Evolutionary conservation across 768 basidiomycete genomes (phyloP).

Genomic region (Kwoniella dendrophila): DNA sequence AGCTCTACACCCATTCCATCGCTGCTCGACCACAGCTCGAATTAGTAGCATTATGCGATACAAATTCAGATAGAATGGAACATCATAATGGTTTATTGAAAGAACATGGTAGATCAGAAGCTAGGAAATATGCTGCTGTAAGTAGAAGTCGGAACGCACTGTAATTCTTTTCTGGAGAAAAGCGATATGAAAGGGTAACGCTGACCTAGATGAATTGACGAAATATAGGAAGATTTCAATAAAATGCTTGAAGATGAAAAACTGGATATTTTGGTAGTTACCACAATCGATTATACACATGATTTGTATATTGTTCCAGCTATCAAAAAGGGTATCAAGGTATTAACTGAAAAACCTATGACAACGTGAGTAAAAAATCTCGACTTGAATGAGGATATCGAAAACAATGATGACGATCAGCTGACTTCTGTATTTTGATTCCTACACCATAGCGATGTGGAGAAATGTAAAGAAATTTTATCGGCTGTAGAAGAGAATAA

Average conservation of each 20-base stretch:
- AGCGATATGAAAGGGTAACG: slow-evolving; percentile 55
- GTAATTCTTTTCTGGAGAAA: no score
- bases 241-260: slow-evolving; percentile 61
- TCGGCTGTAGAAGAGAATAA: slow-evolving; percentile 60
- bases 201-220: slow-evolving; percentile 22
- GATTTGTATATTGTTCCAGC: slow-evolving; percentile 61
- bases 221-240: slow-evolving; percentile 58
- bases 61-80: slow-evolving; percentile 60
- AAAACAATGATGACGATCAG: not conserved
- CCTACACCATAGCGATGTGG: slow-evolving; percentile 52
- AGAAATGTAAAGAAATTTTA: slow-evolving; percentile 60
- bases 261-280: slow-evolving; percentile 61
- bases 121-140: slow-evolving; percentile 37
- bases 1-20: slow-evolving; percentile 61
- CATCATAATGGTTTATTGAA: slow-evolving; percentile 60
- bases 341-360: slow-evolving; percentile 65
- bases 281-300: slow-evolving; percentile 62
- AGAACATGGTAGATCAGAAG: slow-evolving; percentile 56
- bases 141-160: slow-evolving; percentile 12
- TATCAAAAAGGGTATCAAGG: slow-evolving; percentile 51
- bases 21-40: slow-evolving; percentile 58
- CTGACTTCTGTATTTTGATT: slow-evolving; percentile 6
- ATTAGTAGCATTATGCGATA: slow-evolving; percentile 61
- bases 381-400: not conserved
- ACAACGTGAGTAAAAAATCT: slow-evolving; percentile 55